These are phyloP conservation scores for Zalaria obscura DNA, from an alignment of 2,329 filamentous ascomycete species.

Conservation along the genomic window DNA sequence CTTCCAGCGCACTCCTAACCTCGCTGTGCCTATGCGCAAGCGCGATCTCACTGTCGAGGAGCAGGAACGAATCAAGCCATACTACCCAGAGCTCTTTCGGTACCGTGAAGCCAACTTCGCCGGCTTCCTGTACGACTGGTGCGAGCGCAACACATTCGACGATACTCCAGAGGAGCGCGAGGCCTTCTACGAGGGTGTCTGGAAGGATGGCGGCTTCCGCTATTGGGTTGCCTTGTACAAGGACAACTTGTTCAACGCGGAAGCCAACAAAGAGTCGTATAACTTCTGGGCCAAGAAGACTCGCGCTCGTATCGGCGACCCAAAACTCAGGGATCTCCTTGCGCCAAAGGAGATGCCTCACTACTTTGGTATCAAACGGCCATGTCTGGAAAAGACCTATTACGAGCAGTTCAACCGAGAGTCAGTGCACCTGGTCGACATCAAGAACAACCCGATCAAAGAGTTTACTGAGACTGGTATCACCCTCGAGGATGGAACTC, in stretches of 20 bases:
- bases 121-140: constrained; percentile 44
- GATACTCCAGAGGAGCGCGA: constrained; percentile 26
- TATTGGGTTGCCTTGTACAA: constrained; percentile 42
- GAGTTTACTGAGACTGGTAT: constrained; percentile 1
- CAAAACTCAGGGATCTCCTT: constrained; percentile 34
- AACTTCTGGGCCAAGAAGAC: constrained; percentile 42
- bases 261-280: constrained; percentile 40
- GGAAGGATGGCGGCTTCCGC: constrained; percentile 36
- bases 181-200: constrained; percentile 26
- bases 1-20: constrained; percentile 54
- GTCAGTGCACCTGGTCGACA: constrained; percentile 29
- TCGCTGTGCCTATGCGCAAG: constrained; percentile 48
- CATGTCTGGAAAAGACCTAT: constrained; percentile 29
- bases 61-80: constrained; percentile 30
- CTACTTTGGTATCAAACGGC: constrained; percentile 39
- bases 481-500: constrained; percentile 7
- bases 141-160: constrained; percentile 38
- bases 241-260: constrained; percentile 31
- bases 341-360: constrained; percentile 38
- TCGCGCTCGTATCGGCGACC: constrained; percentile 35
- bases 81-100: constrained; percentile 35
- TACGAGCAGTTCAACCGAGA: constrained; percentile 34
- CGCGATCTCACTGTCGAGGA: constrained; percentile 33
- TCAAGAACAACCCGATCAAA: constrained; percentile 20
- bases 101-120: constrained; percentile 39